Evolutionary conservation across 2,329 filamentous ascomycete genomes (phyloP).

Genomic region (Bipolaris oryzae): DNA sequence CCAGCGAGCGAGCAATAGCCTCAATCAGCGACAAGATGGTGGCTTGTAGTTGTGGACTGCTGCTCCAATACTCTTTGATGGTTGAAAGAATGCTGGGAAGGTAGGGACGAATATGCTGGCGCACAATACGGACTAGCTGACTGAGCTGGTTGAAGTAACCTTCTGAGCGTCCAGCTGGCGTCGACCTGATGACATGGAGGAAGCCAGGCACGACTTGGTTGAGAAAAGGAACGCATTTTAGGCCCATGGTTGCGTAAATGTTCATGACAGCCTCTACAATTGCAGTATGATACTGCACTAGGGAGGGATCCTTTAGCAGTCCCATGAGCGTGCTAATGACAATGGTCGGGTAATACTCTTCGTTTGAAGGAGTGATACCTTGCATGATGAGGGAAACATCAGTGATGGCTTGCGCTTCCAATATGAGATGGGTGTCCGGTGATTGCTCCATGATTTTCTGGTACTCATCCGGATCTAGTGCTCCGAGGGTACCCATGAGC

Average conservation of each 20-base stretch:
- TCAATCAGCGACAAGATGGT: constrained; percentile 94
- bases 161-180: constrained; percentile 78
- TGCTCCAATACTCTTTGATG: constrained; percentile 88
- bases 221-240: constrained; percentile 95
- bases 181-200: constrained; percentile 82
- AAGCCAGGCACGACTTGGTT: constrained; percentile 95
- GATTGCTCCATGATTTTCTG: constrained; percentile 91
- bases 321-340: constrained; percentile 95
- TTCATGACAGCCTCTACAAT: constrained; percentile 99
- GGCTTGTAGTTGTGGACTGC: constrained; percentile 77
- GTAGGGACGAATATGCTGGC: constrained; percentile 93
- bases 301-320: constrained; percentile 87
- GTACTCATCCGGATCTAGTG: constrained; percentile 94
- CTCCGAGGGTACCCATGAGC: constrained; percentile 91
- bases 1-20: constrained; percentile 88
- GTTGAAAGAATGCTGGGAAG: constrained; percentile 84
- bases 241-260: constrained; percentile 93
- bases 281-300: constrained; percentile 87
- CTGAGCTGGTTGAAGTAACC: constrained; percentile 98
- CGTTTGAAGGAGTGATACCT: constrained; percentile 91
- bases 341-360: constrained; percentile 97
- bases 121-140: constrained; percentile 90
- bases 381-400: constrained; percentile 99
- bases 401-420: constrained; percentile 73
- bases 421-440: constrained; percentile 76